phyloP scores from a whole-genome alignment of 2,329 filamentous ascomycete genomes.

The Rhinocladiella similis region DNA sequence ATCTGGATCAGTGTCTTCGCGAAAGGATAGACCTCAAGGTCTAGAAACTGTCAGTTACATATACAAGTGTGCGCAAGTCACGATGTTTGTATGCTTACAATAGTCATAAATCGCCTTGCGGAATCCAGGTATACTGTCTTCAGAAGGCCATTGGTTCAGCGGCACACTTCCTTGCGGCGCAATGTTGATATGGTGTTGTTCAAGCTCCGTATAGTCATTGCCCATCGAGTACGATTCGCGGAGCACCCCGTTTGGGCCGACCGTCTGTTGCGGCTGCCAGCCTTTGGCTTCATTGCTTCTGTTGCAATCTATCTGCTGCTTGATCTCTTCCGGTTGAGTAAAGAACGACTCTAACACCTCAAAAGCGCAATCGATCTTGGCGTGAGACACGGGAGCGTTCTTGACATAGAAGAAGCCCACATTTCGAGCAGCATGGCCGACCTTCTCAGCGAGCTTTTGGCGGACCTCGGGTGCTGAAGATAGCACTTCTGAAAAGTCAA shows the following conservation, averaged over 20 bases:
- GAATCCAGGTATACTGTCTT: constrained; percentile 38
- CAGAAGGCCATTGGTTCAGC: constrained; percentile 30
- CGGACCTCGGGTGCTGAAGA: background rate
- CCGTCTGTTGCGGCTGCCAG: constrained; percentile 27
- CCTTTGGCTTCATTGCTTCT: constrained; percentile 36
- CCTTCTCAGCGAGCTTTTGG: background rate
- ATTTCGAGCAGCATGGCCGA: constrained; percentile 1
- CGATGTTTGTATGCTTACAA: constrained; percentile 27
- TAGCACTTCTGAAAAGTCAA: background rate
- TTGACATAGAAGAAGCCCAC: constrained; percentile 33
- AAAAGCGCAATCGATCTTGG: constrained; percentile 29
- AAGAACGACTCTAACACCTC: constrained; percentile 35
- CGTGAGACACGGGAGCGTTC: constrained; percentile 28
- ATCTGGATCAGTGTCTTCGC: constrained; percentile 36
- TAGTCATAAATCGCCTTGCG: constrained; percentile 38
- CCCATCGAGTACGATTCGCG: constrained; percentile 42
- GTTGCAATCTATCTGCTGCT: constrained; percentile 38
- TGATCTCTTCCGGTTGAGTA: constrained; percentile 33
- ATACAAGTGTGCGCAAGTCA: too few relatives aligned
- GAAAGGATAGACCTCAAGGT: constrained; percentile 29
- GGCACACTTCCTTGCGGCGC: constrained; percentile 27
- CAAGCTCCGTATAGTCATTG: constrained; percentile 39
- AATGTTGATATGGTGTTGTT: constrained; percentile 36
- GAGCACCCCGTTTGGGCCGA: constrained; percentile 4
- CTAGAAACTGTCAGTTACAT: background rate